Evolutionary conservation across 1,284 basidiomycete species (phyloP), one percentile per base, ranked within the genome.

Genomic region (Moesziomyces aphidis): DNA sequence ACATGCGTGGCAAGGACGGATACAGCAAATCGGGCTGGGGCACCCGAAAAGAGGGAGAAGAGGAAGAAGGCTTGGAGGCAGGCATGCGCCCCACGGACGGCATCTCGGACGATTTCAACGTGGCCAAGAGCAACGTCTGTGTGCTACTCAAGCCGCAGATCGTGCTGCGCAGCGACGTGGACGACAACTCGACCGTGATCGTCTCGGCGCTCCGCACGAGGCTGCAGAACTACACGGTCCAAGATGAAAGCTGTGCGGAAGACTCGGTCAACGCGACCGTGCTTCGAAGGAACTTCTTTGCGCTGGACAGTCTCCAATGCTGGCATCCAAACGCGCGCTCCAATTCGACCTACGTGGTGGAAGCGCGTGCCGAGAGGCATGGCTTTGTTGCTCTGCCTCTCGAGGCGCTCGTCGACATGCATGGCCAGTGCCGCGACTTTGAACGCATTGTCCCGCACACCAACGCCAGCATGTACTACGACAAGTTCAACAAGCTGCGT

Each of bases 141-240:
- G 87, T 96, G 24, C 88, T 98, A 19, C 87, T 97, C 63, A 95
- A 95, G 81, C 95, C 96, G 19, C 96, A 98, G 85, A 89, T 98
- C 51, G 90, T 95, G 4, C 86, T 98, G 28, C 88, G 89, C 42
- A 92, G 90, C 74, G 89, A 91, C 46, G 86, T 87, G 0, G 87
- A 89, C 47, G 85, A 87, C 23, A 89, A 91, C 55, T 89, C 90
- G 2, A 89, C 91, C 19, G 89, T 93, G 61, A 88, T 97, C 34
- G 87, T 97, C 9, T 91, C 93, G 13, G 92, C 95, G 22, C 89
- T 92, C 28, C 91, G 94, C 76, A 90, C 92, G 9, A 92, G 92
- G 65, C 86, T 95, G 71, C 92, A 93, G 84, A 89, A 90, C 21
- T 96, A 92, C 85, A 87, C 89, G 11, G 91, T 98, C 72, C 88